Evolutionary conservation across 345 rosid genomes (phyloP).

Genomic region (Populus euphratica): DNA sequence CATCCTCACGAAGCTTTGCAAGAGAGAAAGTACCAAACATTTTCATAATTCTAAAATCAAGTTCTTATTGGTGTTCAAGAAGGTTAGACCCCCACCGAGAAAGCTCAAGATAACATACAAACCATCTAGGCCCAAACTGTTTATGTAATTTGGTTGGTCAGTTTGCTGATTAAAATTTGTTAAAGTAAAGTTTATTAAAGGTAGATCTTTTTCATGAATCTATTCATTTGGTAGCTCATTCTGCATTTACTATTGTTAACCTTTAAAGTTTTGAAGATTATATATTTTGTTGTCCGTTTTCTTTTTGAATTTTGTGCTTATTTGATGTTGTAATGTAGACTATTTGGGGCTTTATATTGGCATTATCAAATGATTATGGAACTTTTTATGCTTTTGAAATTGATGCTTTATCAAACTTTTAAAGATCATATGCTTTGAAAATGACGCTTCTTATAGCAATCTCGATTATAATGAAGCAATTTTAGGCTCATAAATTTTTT

Average conservation of each 20-base stretch:
- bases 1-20: constrained; percentile 56
- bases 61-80: constrained; percentile 58
- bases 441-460: too few species aligned
- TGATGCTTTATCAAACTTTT: neutral
- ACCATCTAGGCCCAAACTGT: constrained; percentile 65
- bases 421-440: neutral
- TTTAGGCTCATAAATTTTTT: too few species aligned
- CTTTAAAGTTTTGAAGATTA: neutral
- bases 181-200: neutral
- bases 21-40: constrained; percentile 60
- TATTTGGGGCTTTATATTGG: neutral
- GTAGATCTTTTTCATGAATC: neutral
- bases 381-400: neutral
- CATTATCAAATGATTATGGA: neutral
- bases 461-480: too few species aligned
- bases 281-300: neutral
- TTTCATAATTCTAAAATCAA: constrained; percentile 59
- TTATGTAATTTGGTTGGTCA: constrained; percentile 33
- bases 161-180: neutral
- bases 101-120: constrained; percentile 65
- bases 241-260: neutral
- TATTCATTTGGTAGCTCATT: neutral
- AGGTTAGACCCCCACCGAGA: constrained; percentile 58
- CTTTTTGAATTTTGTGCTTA: neutral
- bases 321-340: neutral